These are phyloP conservation scores for Artemisia annua DNA, from an alignment of 129 eudicot genomes.

Conservation along the genomic window DNA sequence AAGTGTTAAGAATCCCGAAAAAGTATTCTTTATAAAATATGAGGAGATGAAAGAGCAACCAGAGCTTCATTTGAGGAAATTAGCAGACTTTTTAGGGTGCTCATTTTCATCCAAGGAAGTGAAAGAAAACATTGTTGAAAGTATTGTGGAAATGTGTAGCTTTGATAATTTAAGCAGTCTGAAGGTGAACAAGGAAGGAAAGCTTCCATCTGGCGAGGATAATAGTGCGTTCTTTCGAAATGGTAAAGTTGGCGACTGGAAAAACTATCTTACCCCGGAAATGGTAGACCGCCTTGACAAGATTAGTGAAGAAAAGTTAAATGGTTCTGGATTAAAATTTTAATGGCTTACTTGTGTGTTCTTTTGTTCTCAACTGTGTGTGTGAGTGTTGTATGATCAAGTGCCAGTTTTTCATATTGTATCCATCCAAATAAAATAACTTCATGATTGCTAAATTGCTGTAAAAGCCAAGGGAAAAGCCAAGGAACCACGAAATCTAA, in stretches of 20 bases:
- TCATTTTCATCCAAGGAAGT: slow-evolving; percentile 42
- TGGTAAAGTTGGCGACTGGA: slow-evolving; percentile 47
- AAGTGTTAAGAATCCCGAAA: slow-evolving; percentile 24
- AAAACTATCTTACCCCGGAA: slow-evolving; percentile 25
- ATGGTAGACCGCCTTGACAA: slow-evolving; percentile 31
- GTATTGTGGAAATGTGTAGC: slow-evolving; percentile 41
- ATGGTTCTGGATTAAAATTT: slow-evolving; percentile 1
- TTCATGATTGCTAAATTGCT: no score
- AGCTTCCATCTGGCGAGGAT: slow-evolving; percentile 9
- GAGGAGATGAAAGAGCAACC: slow-evolving; percentile 51
- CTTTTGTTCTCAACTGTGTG: not conserved
- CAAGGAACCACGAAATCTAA: no score
- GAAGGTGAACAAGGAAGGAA: slow-evolving; percentile 49
- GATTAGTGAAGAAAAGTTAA: slow-evolving; percentile 11
- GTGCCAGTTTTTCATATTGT: no score
- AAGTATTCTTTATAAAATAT: slow-evolving; percentile 48
- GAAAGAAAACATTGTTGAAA: slow-evolving; percentile 30
- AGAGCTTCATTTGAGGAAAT: slow-evolving; percentile 22
- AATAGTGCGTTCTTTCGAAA: slow-evolving; percentile 26
- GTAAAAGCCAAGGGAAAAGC: no score
- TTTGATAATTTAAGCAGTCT: slow-evolving; percentile 41
- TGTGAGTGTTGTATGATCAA: not conserved
- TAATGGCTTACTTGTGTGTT: not conserved
- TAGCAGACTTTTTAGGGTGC: slow-evolving; percentile 45
- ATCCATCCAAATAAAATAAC: no score